phyloP scores from a whole-genome alignment of 116 monocot genomes.

The Trichopus zeylanicus region DNA sequence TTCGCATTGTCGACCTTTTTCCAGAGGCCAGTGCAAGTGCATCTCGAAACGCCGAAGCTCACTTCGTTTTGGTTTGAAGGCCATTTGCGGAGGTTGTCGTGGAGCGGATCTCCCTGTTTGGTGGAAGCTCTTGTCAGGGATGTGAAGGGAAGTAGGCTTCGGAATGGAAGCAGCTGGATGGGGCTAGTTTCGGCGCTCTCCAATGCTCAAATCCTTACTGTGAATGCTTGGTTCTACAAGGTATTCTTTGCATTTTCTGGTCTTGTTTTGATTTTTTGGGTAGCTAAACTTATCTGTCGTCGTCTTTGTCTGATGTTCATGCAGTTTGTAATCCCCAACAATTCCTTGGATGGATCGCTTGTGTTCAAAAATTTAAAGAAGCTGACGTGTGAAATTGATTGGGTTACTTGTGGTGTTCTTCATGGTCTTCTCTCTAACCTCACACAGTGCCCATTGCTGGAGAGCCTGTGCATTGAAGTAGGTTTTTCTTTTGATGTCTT shows the following conservation, averaged over 20 bases:
- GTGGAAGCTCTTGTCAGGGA: not conserved
- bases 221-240: conserved; percentile 5
- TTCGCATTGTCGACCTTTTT: not conserved
- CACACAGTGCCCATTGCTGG: conserved; percentile 4
- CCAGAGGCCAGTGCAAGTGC: not conserved
- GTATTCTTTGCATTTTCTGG: not conserved
- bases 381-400: conserved; percentile 8
- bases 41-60: not conserved
- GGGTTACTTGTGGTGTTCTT: not conserved
- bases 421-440: not conserved
- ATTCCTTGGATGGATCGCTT: not conserved
- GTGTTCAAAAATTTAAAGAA: conserved; percentile 4
- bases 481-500: not conserved
- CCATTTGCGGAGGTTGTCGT: not conserved
- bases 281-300: not conserved
- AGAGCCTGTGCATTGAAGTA: conserved; percentile 4
- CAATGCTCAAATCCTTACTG: not conserved
- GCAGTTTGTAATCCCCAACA: conserved; percentile 5
- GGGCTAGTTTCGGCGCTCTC: conserved; percentile 1
- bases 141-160: not conserved
- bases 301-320: not conserved
- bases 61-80: not conserved
- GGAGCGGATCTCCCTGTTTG: not conserved
- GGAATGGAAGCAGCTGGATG: not conserved
- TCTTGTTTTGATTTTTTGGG: not conserved